Conservation (phyloP, 306 rosid genomes). For the Betula pendula region DNA sequence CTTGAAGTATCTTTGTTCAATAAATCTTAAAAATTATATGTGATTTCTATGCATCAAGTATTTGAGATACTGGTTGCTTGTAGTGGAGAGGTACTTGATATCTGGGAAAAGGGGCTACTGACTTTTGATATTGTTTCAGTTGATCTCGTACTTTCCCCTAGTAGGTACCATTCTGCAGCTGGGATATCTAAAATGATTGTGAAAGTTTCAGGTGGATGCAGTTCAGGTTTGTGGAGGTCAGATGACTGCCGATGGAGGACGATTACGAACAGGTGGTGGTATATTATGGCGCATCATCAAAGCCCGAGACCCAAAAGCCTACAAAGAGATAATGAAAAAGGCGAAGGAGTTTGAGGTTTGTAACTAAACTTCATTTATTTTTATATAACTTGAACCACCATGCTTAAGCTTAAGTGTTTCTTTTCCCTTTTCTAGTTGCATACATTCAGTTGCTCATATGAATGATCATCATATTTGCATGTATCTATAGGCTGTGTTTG, state of each 20-base stretch:
- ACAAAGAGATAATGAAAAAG: conserved; percentile 83
- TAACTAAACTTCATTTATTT: conserved; percentile 1
- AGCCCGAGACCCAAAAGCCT: conserved; percentile 78
- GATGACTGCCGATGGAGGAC: conserved; percentile 74
- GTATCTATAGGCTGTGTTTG: not conserved
- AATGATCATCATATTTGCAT: not conserved
- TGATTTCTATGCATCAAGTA: conserved; percentile 3
- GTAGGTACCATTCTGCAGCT: conserved; percentile 2
- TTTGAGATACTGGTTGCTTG: conserved; percentile 18
- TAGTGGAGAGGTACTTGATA: conserved; percentile 3
- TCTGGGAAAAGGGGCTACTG: not conserved
- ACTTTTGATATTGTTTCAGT: not conserved
- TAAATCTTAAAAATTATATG: conserved; percentile 2
- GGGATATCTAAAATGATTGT: conserved; percentile 26
- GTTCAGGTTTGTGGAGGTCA: conserved; percentile 88
- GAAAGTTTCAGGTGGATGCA: conserved; percentile 68
- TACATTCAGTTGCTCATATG: not conserved
- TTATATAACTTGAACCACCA: not conserved
- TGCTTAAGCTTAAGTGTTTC: not conserved
- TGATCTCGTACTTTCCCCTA: conserved; percentile 14
- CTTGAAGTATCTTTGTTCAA: conserved; percentile 10
- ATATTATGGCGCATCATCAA: conserved; percentile 69
- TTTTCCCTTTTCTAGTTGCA: not conserved
- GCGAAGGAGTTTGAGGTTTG: conserved; percentile 85
- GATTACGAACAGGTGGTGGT: conserved; percentile 81